A percentile compares a stretch with the other conserved stretches of the same genome.
phyloP scores from a whole-genome alignment of 345 rosid genomes.

The Tarenaya hassleriana region DNA sequence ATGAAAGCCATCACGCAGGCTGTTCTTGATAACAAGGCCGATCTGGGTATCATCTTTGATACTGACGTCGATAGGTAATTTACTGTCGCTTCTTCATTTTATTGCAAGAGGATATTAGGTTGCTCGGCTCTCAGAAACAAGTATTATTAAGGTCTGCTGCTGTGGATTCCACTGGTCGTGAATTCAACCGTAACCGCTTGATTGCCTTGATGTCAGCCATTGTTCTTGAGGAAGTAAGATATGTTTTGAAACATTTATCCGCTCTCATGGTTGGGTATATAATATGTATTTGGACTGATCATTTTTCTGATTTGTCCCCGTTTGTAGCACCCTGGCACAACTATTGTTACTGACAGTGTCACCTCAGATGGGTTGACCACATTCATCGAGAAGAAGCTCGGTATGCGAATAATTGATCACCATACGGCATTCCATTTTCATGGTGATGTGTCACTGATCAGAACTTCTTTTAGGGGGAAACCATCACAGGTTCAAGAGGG shows the following conservation, averaged over 20 bases:
- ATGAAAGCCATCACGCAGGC: slow-evolving; percentile 87
- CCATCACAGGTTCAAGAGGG: slow-evolving; percentile 95
- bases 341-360: slow-evolving; percentile 94
- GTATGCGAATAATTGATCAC: slow-evolving; percentile 34
- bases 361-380: slow-evolving; percentile 92
- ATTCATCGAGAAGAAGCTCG: slow-evolving; percentile 85
- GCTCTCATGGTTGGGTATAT: slow-evolving; percentile 9
- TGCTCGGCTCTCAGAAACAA: slow-evolving; percentile 6
- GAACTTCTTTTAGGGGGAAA: slow-evolving; percentile 57
- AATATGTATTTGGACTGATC: background rate
- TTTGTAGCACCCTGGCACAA: slow-evolving; percentile 86
- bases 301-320: slow-evolving; percentile 1
- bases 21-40: slow-evolving; percentile 85
- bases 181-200: slow-evolving; percentile 85
- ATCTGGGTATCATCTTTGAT: slow-evolving; percentile 95
- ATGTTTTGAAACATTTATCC: slow-evolving; percentile 9
- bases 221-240: slow-evolving; percentile 87
- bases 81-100: slow-evolving; percentile 8
- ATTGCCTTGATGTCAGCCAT: slow-evolving; percentile 91
- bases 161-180: slow-evolving; percentile 86
- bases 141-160: slow-evolving; percentile 84
- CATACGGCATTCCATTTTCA: background rate
- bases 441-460: slow-evolving; percentile 12
- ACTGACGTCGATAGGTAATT: slow-evolving; percentile 92
- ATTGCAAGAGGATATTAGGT: slow-evolving; percentile 5